A percentile compares a stretch with the other conserved stretches of the same genome.
These are phyloP conservation scores for Ceratocystis cubensis DNA, from an alignment of 2,329 filamentous ascomycete species.

Conservation along the genomic window DNA sequence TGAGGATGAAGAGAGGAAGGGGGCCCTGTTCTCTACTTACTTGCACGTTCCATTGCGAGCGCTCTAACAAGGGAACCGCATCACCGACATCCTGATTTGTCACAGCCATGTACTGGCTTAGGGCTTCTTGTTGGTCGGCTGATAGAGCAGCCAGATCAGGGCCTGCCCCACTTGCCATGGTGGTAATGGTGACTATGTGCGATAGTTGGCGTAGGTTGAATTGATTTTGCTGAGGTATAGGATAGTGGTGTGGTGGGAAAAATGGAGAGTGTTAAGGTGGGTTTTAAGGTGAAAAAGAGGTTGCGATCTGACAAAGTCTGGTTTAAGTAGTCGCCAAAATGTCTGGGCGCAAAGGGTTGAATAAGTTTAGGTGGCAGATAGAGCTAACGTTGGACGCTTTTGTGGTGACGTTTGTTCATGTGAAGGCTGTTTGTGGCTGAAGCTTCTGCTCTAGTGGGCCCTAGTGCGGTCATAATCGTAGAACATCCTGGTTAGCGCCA, in stretches of 20 bases:
- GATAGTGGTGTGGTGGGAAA: background rate
- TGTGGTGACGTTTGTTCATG: conserved; percentile 9
- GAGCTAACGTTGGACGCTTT: background rate
- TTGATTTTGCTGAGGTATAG: too few species aligned
- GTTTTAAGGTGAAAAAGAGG: background rate
- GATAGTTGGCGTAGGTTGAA: background rate
- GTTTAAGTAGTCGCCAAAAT: background rate
- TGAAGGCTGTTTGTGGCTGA: conserved; percentile 5
- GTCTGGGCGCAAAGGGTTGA: background rate
- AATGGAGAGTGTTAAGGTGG: too few species aligned
- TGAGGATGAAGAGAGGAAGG: background rate
- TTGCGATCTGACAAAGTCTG: background rate
- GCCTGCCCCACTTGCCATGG: conserved; percentile 37
- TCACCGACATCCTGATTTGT: conserved; percentile 69
- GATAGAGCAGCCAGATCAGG: conserved; percentile 47
- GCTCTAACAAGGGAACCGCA: conserved; percentile 64
- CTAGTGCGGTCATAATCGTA: background rate
- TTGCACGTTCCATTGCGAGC: conserved; percentile 94
- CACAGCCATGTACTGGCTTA: conserved; percentile 79
- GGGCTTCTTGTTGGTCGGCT: conserved; percentile 63
- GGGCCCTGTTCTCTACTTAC: conserved; percentile 34
- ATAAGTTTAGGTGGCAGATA: conserved; percentile 5
- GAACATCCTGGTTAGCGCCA: background rate
- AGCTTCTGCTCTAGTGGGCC: background rate
- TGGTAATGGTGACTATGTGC: background rate